These are phyloP conservation scores for Lentinula detonsa DNA, from an alignment of 768 basidiomycete species.

Conservation along the genomic window DNA sequence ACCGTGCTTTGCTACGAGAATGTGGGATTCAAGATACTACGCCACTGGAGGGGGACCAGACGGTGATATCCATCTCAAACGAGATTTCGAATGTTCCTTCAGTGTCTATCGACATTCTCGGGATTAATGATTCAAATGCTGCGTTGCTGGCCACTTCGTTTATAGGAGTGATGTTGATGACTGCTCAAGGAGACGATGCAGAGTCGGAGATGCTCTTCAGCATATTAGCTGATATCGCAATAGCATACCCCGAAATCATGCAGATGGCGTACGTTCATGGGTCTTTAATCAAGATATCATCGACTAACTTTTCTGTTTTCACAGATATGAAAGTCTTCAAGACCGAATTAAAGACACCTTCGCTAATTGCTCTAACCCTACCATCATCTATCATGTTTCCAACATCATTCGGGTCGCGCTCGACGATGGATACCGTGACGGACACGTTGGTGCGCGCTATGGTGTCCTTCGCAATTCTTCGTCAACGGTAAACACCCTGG, in stretches of 20 bases:
- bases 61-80: slow-evolving; percentile 29
- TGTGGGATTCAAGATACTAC: slow-evolving; percentile 47
- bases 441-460: slow-evolving; percentile 41
- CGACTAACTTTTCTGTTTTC: slow-evolving; percentile 5
- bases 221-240: slow-evolving; percentile 66
- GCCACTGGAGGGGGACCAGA: slow-evolving; percentile 33
- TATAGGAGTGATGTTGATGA: slow-evolving; percentile 65
- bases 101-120: slow-evolving; percentile 52
- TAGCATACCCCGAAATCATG: slow-evolving; percentile 64
- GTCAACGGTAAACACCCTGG: slow-evolving; percentile 59
- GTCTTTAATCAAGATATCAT: background rate
- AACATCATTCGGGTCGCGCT: slow-evolving; percentile 68
- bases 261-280: slow-evolving; percentile 57
- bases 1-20: slow-evolving; percentile 57
- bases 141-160: slow-evolving; percentile 76
- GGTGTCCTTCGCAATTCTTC: slow-evolving; percentile 44
- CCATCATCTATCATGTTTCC: slow-evolving; percentile 67
- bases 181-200: slow-evolving; percentile 71
- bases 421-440: slow-evolving; percentile 1
- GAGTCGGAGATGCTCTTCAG: slow-evolving; percentile 80
- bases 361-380: slow-evolving; percentile 63
- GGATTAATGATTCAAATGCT: slow-evolving; percentile 52
- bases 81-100: slow-evolving; percentile 37
- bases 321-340: slow-evolving; percentile 70
- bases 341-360: slow-evolving; percentile 72